Conservation (phyloP, 306 rosid species). For the Quercus alba region DNA sequence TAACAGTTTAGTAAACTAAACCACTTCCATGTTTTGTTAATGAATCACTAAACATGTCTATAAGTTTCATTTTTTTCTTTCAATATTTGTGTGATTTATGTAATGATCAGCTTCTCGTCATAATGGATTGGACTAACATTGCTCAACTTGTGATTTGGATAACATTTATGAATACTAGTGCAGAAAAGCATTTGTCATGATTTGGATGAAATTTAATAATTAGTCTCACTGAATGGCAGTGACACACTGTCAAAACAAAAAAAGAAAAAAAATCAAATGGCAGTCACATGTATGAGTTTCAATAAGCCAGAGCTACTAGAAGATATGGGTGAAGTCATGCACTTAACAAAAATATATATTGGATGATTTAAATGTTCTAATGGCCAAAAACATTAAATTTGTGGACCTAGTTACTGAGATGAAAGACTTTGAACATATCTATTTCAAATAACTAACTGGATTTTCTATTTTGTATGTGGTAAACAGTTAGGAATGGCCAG, state of each 20-base stretch:
- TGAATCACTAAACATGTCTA: no score
- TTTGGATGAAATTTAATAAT: background rate
- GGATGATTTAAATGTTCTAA: background rate
- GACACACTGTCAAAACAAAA: no score
- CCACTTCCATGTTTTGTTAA: no score
- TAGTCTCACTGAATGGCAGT: background rate
- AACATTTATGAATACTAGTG: background rate
- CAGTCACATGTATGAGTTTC: background rate
- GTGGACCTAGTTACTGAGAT: no score
- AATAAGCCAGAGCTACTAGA: no score
- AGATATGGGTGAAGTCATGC: background rate
- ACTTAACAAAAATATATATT: background rate
- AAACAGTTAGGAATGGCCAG: conserved; percentile 54
- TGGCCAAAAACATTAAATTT: background rate
- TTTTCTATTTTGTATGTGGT: background rate
- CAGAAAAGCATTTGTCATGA: background rate
- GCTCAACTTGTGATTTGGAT: background rate
- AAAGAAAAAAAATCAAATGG: no score
- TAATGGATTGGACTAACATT: no score
- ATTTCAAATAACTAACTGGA: background rate
- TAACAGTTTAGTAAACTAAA: no score
- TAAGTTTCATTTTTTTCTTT: no score
- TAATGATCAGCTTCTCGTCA: no score
- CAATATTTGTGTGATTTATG: no score
- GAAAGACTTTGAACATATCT: background rate